Evolutionary conservation across 441 rosid genomes (phyloP).

Genomic region (Hura crepitans): DNA sequence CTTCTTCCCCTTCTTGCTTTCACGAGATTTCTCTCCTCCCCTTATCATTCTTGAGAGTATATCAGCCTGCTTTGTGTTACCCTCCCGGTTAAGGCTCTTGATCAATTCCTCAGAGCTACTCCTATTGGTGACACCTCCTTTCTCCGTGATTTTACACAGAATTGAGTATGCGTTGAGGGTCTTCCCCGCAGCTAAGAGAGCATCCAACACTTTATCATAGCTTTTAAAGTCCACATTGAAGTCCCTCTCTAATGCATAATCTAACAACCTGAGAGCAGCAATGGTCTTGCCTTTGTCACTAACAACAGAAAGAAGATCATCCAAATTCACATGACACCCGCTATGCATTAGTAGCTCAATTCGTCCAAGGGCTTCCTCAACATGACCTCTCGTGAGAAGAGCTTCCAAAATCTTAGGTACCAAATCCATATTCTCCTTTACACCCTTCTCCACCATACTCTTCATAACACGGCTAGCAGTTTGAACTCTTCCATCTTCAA

Average conservation of each 20-base stretch:
- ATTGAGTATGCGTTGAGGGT: constrained; percentile 88
- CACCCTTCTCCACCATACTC: constrained; percentile 80
- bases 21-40: constrained; percentile 30
- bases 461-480: constrained; percentile 90
- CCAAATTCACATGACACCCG: constrained; percentile 51
- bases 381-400: constrained; percentile 80
- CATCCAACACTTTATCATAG: constrained; percentile 83
- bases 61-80: constrained; percentile 89
- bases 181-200: constrained; percentile 73
- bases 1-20: constrained; percentile 21
- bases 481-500: constrained; percentile 84
- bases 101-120: constrained; percentile 65
- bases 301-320: constrained; percentile 53
- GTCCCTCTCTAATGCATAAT: constrained; percentile 72
- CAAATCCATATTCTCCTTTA: constrained; percentile 74
- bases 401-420: constrained; percentile 73
- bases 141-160: constrained; percentile 71
- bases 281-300: constrained; percentile 83
- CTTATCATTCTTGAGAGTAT: constrained; percentile 70
- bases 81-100: constrained; percentile 73
- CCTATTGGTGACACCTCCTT: constrained; percentile 64
- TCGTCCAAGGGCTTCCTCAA: constrained; percentile 89
- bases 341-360: constrained; percentile 64
- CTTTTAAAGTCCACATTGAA: constrained; percentile 50
- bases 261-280: constrained; percentile 72